Evolutionary conservation across 2,329 filamentous ascomycete genomes (phyloP).

Genomic region (Microcyclospora tardicrescens): DNA sequence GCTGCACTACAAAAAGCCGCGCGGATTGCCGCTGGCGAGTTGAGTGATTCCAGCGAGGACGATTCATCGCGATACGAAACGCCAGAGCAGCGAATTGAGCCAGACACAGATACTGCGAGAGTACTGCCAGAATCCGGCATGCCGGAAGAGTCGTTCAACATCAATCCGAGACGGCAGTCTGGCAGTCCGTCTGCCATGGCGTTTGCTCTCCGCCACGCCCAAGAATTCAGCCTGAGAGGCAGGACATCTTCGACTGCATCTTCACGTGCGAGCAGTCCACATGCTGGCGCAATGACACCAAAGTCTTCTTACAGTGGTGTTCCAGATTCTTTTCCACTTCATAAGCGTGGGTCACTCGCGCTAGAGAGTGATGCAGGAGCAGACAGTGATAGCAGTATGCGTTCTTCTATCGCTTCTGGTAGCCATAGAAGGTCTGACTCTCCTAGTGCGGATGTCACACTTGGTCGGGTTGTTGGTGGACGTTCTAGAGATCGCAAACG

Average conservation of each 20-base stretch:
- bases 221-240: slow-evolving; percentile 36
- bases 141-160: slow-evolving; percentile 8
- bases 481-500: slow-evolving; percentile 66
- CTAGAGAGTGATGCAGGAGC: slow-evolving; percentile 74
- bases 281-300: slow-evolving; percentile 71
- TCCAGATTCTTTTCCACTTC: slow-evolving; percentile 44
- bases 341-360: slow-evolving; percentile 64
- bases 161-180: slow-evolving; percentile 10
- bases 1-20: slow-evolving; percentile 83
- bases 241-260: slow-evolving; percentile 55
- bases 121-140: slow-evolving; percentile 25
- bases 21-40: slow-evolving; percentile 69
- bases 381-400: slow-evolving; percentile 75
- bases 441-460: slow-evolving; percentile 70
- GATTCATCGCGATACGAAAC: slow-evolving; percentile 13
- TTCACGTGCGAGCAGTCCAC: slow-evolving; percentile 77
- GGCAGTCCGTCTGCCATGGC: slow-evolving; percentile 39
- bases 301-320: slow-evolving; percentile 57
- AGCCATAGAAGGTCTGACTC: slow-evolving; percentile 61
- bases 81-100: slow-evolving; percentile 14
- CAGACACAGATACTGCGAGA: slow-evolving; percentile 42
- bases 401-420: slow-evolving; percentile 58
- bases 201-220: slow-evolving; percentile 42
- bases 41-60: slow-evolving; percentile 56
- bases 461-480: slow-evolving; percentile 58